Evolutionary conservation across 495 filamentous ascomycete genomes (phyloP), one percentile per base, ranked within the genome.

Genomic region (Endocarpon pusillum): DNA sequence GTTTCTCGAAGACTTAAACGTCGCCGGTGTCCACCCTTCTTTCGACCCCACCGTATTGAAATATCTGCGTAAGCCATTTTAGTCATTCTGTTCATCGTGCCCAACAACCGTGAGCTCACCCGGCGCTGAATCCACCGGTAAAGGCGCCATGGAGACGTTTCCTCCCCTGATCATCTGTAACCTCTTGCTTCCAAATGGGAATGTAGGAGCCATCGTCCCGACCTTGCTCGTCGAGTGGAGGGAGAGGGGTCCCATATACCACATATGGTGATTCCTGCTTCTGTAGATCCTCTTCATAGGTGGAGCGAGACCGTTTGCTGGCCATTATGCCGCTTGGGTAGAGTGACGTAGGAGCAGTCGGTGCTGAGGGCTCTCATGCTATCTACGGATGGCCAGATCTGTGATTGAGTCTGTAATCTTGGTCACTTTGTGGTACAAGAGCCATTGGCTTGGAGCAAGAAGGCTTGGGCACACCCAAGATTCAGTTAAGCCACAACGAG

Each of bases 1-100:
- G 24, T 73, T 55, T 0, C 89, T 80, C 23, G 89, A 94, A 3
- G 85, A 94, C 21, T 93, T 76, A 47, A 96, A 97, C 4, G 79
- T 77, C 9, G 82, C 66, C 5, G 89, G 89, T 9, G 79, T 78
- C 86, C 86, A 97, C 58, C 89, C 89, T 67, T 97, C 87, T 57
- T 96, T 96, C 5, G 84, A 93, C 19, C 89, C 91, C 44, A 94
- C 91, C 8, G 83, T 93, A 49, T 96, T 96, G 62, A 89, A 96
- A 54, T 97, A 94, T 40, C 82, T 91, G 41, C 30, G 36, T 32
- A 35, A 35, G 27, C 39, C 45, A 40, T 33, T 44, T 61, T 42
- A 60, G 50, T 42, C 32, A 42, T 38, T 22, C 39, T 48, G 41
- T 42, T 35, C 40, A 33, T 34, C 32, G 33, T 45, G 41, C 37